Evolutionary conservation across 345 rosid species (phyloP).

Genomic region (Mercurialis annua): DNA sequence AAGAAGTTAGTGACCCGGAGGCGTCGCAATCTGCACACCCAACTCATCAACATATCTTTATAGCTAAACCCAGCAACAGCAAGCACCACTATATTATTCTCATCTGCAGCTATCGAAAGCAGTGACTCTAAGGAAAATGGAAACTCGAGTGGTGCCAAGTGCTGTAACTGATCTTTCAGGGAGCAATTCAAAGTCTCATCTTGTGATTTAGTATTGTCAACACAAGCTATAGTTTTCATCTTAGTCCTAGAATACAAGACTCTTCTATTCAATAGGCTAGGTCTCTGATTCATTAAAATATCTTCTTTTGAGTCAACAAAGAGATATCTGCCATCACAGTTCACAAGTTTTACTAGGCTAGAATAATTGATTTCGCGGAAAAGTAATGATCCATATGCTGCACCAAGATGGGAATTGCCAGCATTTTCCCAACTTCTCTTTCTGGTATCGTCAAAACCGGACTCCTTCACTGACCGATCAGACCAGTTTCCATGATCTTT

Average conservation of each 20-base stretch:
- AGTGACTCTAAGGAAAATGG: constrained; percentile 68
- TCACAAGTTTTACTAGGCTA: constrained; percentile 49
- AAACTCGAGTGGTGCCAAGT: constrained; percentile 31
- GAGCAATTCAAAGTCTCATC: constrained; percentile 32
- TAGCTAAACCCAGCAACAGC: constrained; percentile 88
- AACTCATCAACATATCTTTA: constrained; percentile 93
- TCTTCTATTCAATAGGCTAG: constrained; percentile 30
- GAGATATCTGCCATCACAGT: constrained; percentile 48
- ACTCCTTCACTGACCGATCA: constrained; percentile 18
- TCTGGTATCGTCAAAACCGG: constrained; percentile 18
- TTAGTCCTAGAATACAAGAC: constrained; percentile 31
- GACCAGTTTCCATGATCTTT: constrained; percentile 26
- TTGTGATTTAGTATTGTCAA: constrained; percentile 27
- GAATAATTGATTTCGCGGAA: constrained; percentile 42
- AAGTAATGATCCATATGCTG: constrained; percentile 56
- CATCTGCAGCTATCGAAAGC: constrained; percentile 57
- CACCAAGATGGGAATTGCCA: constrained; percentile 70
- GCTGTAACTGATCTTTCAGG: constrained; percentile 33
- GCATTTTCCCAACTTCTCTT: constrained; percentile 67
- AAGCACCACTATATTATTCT: constrained; percentile 67
- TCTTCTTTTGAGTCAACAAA: constrained; percentile 36
- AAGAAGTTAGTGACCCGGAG: constrained; percentile 68
- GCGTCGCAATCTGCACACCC: constrained; percentile 86
- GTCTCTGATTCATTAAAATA: constrained; percentile 20
- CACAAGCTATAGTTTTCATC: constrained; percentile 49